These are phyloP conservation scores for Coemansia sp. DNA, from an alignment of 192 early-diverging fungal genomes.

Conservation along the genomic window DNA sequence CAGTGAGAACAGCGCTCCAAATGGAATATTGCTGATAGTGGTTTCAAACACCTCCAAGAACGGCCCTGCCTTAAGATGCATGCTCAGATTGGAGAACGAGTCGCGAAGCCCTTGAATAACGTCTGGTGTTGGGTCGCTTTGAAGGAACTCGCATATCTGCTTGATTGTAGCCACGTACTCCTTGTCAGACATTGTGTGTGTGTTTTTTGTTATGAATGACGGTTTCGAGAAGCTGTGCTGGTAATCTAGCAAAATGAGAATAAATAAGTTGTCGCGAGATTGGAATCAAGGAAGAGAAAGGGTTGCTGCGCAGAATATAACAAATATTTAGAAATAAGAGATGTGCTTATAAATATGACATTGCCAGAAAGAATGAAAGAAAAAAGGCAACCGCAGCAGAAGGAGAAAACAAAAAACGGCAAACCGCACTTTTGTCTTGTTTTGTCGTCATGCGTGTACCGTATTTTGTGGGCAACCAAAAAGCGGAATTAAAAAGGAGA, in stretches of 20 bases:
- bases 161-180: slow-evolving; percentile 38
- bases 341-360: too few relatives aligned
- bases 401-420: too few relatives aligned
- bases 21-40: slow-evolving; percentile 46
- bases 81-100: slow-evolving; percentile 39
- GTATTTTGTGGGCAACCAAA: neutral
- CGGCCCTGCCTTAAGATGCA: slow-evolving; percentile 42
- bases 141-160: slow-evolving; percentile 48
- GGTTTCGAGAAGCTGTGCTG: neutral
- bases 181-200: slow-evolving; percentile 31
- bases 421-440: too few relatives aligned
- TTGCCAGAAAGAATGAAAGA: too few relatives aligned
- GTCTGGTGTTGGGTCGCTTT: slow-evolving; percentile 48
- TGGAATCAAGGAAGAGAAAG: too few relatives aligned
- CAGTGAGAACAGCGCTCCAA: slow-evolving; percentile 50
- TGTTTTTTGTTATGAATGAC: neutral
- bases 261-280: too few relatives aligned
- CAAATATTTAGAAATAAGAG: too few relatives aligned
- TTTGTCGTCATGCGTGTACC: neutral
- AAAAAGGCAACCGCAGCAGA: too few relatives aligned
- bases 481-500: neutral
- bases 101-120: slow-evolving; percentile 42
- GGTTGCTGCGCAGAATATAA: too few relatives aligned
- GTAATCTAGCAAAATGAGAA: too few relatives aligned
- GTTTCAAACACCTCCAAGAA: slow-evolving; percentile 54